phyloP scores from a whole-genome alignment of 202 grass and related monocot genomes.

The Bolboschoenoplectus hybrid region DNA sequence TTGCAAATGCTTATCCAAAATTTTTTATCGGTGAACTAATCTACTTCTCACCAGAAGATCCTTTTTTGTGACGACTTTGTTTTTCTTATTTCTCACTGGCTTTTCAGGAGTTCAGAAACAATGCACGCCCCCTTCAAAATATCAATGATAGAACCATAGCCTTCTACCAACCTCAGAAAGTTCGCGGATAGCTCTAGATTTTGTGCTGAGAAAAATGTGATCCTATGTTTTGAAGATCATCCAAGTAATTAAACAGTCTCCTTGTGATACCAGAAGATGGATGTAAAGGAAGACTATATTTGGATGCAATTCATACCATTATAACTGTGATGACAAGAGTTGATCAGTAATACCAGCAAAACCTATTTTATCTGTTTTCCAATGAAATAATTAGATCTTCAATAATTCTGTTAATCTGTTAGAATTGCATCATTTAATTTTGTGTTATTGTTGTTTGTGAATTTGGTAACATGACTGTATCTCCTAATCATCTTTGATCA shows the following conservation, averaged over 20 bases:
- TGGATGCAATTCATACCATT: neutral
- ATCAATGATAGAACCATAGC: conserved; percentile 17
- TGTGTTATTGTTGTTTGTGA: neutral
- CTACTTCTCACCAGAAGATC: neutral
- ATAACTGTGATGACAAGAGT: neutral
- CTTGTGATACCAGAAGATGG: no score
- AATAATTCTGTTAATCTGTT: neutral
- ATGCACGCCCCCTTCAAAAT: conserved; percentile 4
- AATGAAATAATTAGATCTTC: neutral
- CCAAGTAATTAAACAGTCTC: no score
- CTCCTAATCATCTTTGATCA: no score
- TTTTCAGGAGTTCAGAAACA: neutral
- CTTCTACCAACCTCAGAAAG: neutral
- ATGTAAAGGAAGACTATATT: neutral
- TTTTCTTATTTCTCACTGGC: neutral
- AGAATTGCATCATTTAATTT: neutral
- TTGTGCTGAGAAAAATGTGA: neutral
- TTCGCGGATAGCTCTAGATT: neutral
- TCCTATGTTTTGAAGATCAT: neutral
- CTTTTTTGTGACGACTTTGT: neutral
- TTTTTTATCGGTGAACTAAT: neutral
- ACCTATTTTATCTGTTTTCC: neutral
- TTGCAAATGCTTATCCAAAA: neutral
- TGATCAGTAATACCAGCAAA: neutral
- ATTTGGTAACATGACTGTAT: neutral